Evolutionary conservation across 2,329 filamentous ascomycete species (phyloP).

Genomic region (Gyromitra esculenta): DNA sequence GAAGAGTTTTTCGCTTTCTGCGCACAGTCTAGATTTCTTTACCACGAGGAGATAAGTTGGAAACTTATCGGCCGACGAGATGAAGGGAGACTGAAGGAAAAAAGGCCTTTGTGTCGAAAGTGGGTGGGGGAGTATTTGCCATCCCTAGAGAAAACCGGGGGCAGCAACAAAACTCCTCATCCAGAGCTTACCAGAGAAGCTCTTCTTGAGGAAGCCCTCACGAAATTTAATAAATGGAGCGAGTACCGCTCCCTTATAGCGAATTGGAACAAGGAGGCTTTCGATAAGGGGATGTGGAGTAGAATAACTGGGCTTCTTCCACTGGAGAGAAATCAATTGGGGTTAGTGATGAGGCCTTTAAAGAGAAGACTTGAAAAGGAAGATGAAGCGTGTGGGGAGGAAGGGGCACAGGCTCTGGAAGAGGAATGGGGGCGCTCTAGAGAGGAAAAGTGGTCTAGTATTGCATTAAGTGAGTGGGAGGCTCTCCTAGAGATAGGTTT

Average conservation of each 20-base stretch:
- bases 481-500: conserved; percentile 16
- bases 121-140: conserved; percentile 47
- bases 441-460: conserved; percentile 39
- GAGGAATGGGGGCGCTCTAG: conserved; percentile 24
- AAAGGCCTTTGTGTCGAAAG: conserved; percentile 35
- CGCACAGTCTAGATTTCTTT: conserved; percentile 37
- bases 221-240: conserved; percentile 36
- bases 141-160: background rate
- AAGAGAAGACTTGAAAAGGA: conserved; percentile 17
- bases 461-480: conserved; percentile 42
- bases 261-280: conserved; percentile 40
- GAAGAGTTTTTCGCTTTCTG: conserved; percentile 48
- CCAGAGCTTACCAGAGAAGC: conserved; percentile 12
- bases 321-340: background rate
- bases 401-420: background rate
- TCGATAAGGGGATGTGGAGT: conserved; percentile 48
- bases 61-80: conserved; percentile 34
- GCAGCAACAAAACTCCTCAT: background rate
- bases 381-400: conserved; percentile 15
- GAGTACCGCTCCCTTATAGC: conserved; percentile 19
- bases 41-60: conserved; percentile 21
- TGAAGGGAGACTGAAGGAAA: conserved; percentile 32
- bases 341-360: conserved; percentile 30
- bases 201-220: conserved; percentile 41
- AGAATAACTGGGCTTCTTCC: conserved; percentile 40